These are phyloP conservation scores for Ganoderma lucidum DNA, from an alignment of 1,284 basidiomycete genomes.

Conservation along the genomic window DNA sequence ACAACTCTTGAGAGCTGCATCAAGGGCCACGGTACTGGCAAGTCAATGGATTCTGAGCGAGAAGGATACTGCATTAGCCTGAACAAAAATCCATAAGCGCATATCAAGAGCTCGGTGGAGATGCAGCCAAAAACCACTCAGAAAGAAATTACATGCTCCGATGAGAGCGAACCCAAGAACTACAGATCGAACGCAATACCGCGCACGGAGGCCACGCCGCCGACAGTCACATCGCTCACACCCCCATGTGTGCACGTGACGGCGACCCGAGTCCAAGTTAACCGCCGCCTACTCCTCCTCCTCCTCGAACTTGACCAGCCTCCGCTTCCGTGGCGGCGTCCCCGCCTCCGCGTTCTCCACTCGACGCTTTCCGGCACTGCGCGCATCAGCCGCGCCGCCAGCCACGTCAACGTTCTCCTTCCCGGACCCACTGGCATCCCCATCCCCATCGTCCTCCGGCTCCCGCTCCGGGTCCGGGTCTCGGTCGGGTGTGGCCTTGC, in stretches of 20 bases:
- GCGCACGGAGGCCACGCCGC: neutral
- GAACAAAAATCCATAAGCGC: neutral
- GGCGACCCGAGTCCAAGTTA: neutral
- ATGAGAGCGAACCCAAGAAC: neutral
- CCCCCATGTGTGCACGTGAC: neutral
- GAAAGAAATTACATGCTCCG: slow-evolving; percentile 1
- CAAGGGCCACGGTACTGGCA: too few species aligned
- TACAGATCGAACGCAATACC: neutral
- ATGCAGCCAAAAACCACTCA: neutral
- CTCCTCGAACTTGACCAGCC: slow-evolving; percentile 19
- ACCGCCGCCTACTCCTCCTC: slow-evolving; percentile 16
- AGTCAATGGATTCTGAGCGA: neutral
- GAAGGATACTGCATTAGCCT: neutral
- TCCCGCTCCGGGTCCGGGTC: slow-evolving; percentile 7
- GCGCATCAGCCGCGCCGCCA: neutral
- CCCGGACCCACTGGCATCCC: slow-evolving; percentile 16
- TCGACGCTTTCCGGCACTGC: slow-evolving; percentile 24
- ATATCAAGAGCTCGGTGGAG: neutral
- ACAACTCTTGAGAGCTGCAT: too few species aligned
- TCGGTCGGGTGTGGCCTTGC: slow-evolving; percentile 8
- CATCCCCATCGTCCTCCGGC: too few species aligned
- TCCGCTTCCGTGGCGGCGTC: slow-evolving; percentile 31
- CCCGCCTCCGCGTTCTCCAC: slow-evolving; percentile 23
- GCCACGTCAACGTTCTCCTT: slow-evolving; percentile 25
- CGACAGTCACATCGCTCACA: neutral